phyloP scores from a whole-genome alignment of 345 rosid genomes.

The Eucalyptus camaldulensis region DNA sequence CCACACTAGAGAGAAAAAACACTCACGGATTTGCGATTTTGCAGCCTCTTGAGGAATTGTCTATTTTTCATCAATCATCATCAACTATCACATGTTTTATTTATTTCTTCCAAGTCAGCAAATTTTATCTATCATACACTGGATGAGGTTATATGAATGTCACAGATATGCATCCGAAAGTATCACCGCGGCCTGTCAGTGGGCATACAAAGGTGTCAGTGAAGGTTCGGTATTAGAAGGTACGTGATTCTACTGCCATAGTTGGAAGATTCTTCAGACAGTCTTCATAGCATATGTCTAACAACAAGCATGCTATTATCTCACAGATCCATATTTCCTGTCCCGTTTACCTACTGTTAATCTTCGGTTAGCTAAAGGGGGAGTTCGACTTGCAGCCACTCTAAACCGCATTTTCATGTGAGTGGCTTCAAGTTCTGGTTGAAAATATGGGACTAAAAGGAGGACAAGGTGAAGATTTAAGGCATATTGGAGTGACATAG shows the following conservation, averaged over 20 bases:
- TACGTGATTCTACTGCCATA: background rate
- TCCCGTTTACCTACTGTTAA: slow-evolving; percentile 58
- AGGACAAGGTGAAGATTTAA: background rate
- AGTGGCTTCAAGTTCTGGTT: background rate
- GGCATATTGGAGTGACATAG: background rate
- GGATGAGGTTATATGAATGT: background rate
- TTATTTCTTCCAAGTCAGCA: background rate
- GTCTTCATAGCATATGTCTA: background rate
- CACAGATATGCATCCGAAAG: slow-evolving; percentile 81
- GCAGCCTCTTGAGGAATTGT: background rate
- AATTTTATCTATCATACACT: background rate
- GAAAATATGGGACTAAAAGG: background rate
- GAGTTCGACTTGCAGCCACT: slow-evolving; percentile 75
- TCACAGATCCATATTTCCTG: slow-evolving; percentile 63
- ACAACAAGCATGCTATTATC: background rate
- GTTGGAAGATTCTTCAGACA: background rate
- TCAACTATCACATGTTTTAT: background rate
- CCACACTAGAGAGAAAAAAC: background rate
- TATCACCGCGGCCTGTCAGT: slow-evolving; percentile 68
- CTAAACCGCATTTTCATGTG: slow-evolving; percentile 57
- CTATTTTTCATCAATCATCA: background rate
- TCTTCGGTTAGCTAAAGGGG: slow-evolving; percentile 74
- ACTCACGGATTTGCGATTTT: background rate
- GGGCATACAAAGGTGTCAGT: slow-evolving; percentile 71
- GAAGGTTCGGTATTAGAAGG: slow-evolving; percentile 59